These are phyloP conservation scores for Globisporangium uncinulatum DNA, from an alignment of 352 stramenopile genomes.

Conservation along the genomic window DNA sequence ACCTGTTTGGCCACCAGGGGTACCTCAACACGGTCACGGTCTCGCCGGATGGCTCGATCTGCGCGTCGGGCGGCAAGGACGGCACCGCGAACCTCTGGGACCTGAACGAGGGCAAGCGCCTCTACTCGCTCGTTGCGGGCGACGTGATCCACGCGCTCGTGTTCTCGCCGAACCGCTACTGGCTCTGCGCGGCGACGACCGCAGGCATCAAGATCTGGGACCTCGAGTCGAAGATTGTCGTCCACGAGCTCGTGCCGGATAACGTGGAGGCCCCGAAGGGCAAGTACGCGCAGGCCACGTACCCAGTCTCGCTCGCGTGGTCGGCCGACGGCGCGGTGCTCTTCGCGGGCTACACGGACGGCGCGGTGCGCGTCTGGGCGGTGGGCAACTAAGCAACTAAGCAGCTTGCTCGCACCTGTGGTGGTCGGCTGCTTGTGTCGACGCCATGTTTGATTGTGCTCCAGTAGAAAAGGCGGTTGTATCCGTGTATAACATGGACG, in stretches of 20 bases:
- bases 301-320: constrained; percentile 98
- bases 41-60: constrained; percentile 98
- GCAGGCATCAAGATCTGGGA: constrained; percentile 99
- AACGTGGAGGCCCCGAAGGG: constrained; percentile 82
- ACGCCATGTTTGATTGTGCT: constrained; percentile 8
- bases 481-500: background rate
- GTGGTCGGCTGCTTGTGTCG: too few species aligned
- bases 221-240: constrained; percentile 98
- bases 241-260: constrained; percentile 95
- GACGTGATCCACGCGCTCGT: constrained; percentile 97
- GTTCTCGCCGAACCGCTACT: constrained; percentile 99
- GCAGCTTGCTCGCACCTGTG: background rate
- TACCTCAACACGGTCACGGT: constrained; percentile 99
- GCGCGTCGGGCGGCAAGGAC: constrained; percentile 99
- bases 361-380: constrained; percentile 95
- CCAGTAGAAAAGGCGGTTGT: background rate
- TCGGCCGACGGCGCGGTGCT: constrained; percentile 97
- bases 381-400: constrained; percentile 76
- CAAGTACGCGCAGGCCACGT: constrained; percentile 92
- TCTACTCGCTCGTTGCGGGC: constrained; percentile 98
- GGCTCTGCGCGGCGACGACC: constrained; percentile 98
- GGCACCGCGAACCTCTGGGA: constrained; percentile 99
- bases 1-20: constrained; percentile 98
- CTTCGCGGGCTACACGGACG: constrained; percentile 99
- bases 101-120: constrained; percentile 99